Conservation (phyloP, 2,329 filamentous ascomycete genomes). For the Aspergillus ochraceus region DNA sequence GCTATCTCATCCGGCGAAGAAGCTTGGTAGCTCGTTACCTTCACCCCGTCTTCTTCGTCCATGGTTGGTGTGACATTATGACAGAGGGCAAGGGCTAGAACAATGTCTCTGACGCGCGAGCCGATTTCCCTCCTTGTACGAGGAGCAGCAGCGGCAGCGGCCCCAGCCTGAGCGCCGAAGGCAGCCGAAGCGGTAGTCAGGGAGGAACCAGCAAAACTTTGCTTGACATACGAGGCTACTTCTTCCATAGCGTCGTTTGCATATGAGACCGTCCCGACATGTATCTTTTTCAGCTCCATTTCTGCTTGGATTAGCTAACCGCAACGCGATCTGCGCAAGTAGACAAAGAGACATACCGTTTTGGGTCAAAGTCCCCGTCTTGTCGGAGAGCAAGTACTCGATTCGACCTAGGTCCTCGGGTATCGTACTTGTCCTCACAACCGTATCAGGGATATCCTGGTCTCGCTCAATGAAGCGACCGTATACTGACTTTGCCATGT, state of each 20-base stretch:
- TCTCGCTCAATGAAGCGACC: slow-evolving; percentile 94
- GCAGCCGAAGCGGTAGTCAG: slow-evolving; percentile 76
- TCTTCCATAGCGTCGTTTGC: slow-evolving; percentile 99
- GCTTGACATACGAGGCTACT: slow-evolving; percentile 79
- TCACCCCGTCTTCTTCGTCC: slow-evolving; percentile 77
- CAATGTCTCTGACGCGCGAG: slow-evolving; percentile 85
- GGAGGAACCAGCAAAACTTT: slow-evolving; percentile 66
- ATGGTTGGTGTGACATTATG: slow-evolving; percentile 95
- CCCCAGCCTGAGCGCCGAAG: slow-evolving; percentile 60
- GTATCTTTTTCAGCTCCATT: slow-evolving; percentile 98
- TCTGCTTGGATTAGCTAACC: slow-evolving; percentile 52
- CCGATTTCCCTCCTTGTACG: slow-evolving; percentile 91
- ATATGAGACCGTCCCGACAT: slow-evolving; percentile 96
- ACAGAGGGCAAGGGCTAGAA: slow-evolving; percentile 87
- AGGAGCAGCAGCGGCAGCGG: slow-evolving; percentile 60
- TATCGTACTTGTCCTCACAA: slow-evolving; percentile 95
- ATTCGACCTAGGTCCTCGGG: slow-evolving; percentile 94
- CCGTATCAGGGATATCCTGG: slow-evolving; percentile 82
- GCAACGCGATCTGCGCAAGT: neutral
- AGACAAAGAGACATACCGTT: slow-evolving; percentile 57
- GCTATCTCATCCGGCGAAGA: slow-evolving; percentile 98
- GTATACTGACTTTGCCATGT: slow-evolving; percentile 96
- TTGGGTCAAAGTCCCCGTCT: slow-evolving; percentile 96
- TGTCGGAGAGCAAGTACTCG: slow-evolving; percentile 94
- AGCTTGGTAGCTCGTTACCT: slow-evolving; percentile 85